Evolutionary conservation across 73 alveolate genomes (phyloP).

Genomic region (Vitrella brassicaformis): DNA sequence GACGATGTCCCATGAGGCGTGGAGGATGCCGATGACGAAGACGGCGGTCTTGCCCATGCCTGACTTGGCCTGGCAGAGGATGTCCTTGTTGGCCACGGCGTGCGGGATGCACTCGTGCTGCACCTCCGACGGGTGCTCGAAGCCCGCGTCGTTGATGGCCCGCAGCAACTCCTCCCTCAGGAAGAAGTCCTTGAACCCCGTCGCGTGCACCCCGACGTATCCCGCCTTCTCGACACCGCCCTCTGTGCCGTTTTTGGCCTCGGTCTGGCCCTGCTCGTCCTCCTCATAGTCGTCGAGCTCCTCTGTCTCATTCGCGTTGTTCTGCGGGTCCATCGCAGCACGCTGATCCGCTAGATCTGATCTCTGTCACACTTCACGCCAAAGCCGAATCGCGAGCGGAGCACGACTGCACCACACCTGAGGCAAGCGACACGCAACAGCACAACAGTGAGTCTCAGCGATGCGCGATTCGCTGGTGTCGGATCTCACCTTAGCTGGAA

Average conservation of each 20-base stretch:
- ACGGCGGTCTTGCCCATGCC: slow-evolving; percentile 99
- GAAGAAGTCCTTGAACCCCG: slow-evolving; percentile 76
- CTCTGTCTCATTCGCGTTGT: slow-evolving; percentile 9
- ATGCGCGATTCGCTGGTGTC: too few species aligned
- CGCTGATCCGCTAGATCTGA: too few species aligned
- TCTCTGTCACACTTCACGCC: too few species aligned
- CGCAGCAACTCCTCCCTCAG: slow-evolving; percentile 71
- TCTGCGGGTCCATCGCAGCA: too few species aligned
- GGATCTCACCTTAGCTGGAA: too few species aligned
- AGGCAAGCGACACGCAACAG: too few species aligned
- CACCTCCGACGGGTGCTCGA: slow-evolving; percentile 93
- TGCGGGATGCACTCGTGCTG: slow-evolving; percentile 79
- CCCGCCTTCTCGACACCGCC: slow-evolving; percentile 32
- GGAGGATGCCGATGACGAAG: slow-evolving; percentile 89
- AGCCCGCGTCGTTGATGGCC: slow-evolving; percentile 80
- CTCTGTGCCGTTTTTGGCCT: slow-evolving; percentile 18
- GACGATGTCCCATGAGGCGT: too few species aligned
- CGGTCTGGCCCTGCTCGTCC: slow-evolving; percentile 39
- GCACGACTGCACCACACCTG: too few species aligned
- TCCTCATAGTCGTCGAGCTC: slow-evolving; percentile 49
- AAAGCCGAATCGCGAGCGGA: too few species aligned
- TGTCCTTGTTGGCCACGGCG: slow-evolving; percentile 83
- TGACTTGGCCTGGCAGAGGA: slow-evolving; percentile 89
- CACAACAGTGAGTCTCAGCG: too few species aligned
- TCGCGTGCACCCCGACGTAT: slow-evolving; percentile 63